phyloP scores from a whole-genome alignment of 306 rosid genomes.

The Vigna hirtella region DNA sequence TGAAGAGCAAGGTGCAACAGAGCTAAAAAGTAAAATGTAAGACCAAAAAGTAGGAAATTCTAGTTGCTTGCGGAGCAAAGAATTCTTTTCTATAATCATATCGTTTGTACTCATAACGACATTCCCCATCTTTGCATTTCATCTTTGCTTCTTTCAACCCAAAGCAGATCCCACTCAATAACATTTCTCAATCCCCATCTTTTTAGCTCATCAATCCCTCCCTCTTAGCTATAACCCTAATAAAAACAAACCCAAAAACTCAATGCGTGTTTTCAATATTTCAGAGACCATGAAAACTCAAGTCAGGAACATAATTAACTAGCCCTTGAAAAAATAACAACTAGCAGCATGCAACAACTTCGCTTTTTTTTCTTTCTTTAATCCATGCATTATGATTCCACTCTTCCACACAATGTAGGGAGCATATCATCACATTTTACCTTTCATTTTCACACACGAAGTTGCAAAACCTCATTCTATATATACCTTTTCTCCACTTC shows the following conservation, averaged over 20 bases:
- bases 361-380: background rate
- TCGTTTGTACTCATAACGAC: constrained; percentile 55
- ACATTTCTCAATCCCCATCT: constrained; percentile 39
- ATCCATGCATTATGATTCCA: constrained; percentile 34
- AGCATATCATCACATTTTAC: constrained; percentile 19
- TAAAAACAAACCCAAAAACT: constrained; percentile 16
- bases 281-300: constrained; percentile 9
- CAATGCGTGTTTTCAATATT: constrained; percentile 19
- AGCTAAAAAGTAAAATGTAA: constrained; percentile 43
- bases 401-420: constrained; percentile 20
- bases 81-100: constrained; percentile 62
- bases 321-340: constrained; percentile 26
- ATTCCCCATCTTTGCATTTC: constrained; percentile 53
- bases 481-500: background rate
- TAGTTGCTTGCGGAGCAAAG: constrained; percentile 62
- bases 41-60: constrained; percentile 54
- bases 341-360: constrained; percentile 19
- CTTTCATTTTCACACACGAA: constrained; percentile 44
- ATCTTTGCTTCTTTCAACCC: constrained; percentile 51
- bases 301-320: constrained; percentile 24
- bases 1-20: constrained; percentile 38
- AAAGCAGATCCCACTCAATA: constrained; percentile 48
- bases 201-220: constrained; percentile 38
- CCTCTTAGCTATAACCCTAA: constrained; percentile 35
- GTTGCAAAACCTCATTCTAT: constrained; percentile 21